These are phyloP conservation scores for Colletotrichum caudatum DNA, from an alignment of 2,329 filamentous ascomycete species.

Conservation along the genomic window DNA sequence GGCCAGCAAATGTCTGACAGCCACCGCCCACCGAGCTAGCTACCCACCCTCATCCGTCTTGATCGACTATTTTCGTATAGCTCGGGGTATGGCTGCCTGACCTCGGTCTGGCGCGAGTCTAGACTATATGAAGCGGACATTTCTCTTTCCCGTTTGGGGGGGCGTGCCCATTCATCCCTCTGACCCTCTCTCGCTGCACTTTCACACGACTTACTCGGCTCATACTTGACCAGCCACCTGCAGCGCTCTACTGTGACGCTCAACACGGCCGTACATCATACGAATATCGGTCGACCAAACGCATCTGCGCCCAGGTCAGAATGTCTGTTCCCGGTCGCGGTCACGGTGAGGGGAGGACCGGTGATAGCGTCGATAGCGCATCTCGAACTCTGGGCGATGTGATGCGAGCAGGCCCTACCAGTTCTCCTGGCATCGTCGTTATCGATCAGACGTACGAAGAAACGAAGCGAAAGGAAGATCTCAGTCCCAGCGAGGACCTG, in stretches of 20 bases:
- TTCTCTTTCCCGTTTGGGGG: conserved; percentile 3
- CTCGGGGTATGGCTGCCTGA: conserved; percentile 41
- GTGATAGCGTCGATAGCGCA: not conserved
- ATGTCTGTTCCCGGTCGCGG: conserved; percentile 25
- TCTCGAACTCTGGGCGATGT: conserved; percentile 52
- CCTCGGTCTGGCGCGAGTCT: conserved; percentile 27
- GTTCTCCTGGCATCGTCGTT: conserved; percentile 54
- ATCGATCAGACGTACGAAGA: conserved; percentile 52
- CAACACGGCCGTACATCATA: not conserved
- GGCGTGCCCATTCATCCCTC: conserved; percentile 7
- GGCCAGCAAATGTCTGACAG: conserved; percentile 41
- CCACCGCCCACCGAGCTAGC: conserved; percentile 40
- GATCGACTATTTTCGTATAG: conserved; percentile 33
- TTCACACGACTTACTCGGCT: not conserved
- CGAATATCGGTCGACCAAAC: conserved; percentile 9
- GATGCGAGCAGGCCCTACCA: conserved; percentile 56
- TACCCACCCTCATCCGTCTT: conserved; percentile 42
- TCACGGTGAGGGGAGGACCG: conserved; percentile 9
- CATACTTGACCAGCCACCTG: conserved; percentile 10
- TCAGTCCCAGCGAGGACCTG: conserved; percentile 59
- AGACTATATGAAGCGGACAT: conserved; percentile 36
- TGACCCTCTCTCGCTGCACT: not conserved
- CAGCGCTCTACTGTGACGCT: not conserved
- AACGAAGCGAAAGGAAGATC: conserved; percentile 47
- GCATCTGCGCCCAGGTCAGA: not conserved